These are phyloP conservation scores for Nothophoma quercina DNA, from an alignment of 2,329 filamentous ascomycete genomes.

Conservation along the genomic window DNA sequence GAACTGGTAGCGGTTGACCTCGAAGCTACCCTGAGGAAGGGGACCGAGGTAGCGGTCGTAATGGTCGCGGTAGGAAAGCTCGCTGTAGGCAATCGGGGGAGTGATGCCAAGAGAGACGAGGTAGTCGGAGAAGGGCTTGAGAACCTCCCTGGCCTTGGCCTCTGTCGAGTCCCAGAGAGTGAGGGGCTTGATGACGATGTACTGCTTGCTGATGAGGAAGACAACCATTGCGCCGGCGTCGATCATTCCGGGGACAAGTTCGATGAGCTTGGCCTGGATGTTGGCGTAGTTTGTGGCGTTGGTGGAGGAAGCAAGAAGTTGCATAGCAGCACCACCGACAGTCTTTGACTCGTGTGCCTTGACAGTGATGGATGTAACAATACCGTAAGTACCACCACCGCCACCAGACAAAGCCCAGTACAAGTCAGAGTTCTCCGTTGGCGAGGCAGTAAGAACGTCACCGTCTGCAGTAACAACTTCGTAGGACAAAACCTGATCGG, in stretches of 20 bases:
- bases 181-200: slow-evolving; percentile 23
- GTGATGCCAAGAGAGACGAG: slow-evolving; percentile 28
- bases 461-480: slow-evolving; percentile 45
- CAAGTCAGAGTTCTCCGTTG: slow-evolving; percentile 40
- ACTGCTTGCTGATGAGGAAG: slow-evolving; percentile 23
- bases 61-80: slow-evolving; percentile 36
- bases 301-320: slow-evolving; percentile 27
- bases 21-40: slow-evolving; percentile 30
- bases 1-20: slow-evolving; percentile 30
- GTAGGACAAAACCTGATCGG: slow-evolving; percentile 42
- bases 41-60: slow-evolving; percentile 37
- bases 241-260: slow-evolving; percentile 28
- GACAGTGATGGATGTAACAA: slow-evolving; percentile 41
- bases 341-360: slow-evolving; percentile 31
- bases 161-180: slow-evolving; percentile 25
- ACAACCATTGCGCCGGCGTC: slow-evolving; percentile 31
- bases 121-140: slow-evolving; percentile 32
- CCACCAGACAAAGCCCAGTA: slow-evolving; percentile 49
- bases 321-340: slow-evolving; percentile 33
- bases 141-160: slow-evolving; percentile 27
- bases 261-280: slow-evolving; percentile 19
- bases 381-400: slow-evolving; percentile 41
- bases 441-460: slow-evolving; percentile 35
- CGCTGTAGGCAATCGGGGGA: slow-evolving; percentile 29
- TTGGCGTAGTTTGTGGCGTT: slow-evolving; percentile 25